Percentiles rank a stretch among this genome's conserved stretches.
These are phyloP conservation scores for Prunus mira DNA, from an alignment of 306 rosid species.

Conservation along the genomic window DNA sequence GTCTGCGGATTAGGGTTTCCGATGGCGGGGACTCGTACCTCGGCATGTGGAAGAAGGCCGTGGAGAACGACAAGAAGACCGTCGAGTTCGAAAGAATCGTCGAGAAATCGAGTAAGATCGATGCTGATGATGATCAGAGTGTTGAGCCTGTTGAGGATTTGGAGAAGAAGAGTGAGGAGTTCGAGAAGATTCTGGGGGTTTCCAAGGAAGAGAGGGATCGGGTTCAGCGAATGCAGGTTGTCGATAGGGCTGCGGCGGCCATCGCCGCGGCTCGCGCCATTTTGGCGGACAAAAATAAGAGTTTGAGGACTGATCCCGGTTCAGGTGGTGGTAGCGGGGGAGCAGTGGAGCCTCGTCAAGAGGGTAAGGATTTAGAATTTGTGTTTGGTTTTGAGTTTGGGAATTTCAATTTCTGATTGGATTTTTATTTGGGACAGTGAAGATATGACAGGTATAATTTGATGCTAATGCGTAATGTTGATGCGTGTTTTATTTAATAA, in stretches of 20 bases:
- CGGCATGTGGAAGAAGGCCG: constrained; percentile 85
- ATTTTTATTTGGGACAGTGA: background rate
- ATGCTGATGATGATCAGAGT: background rate
- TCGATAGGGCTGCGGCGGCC: constrained; percentile 93
- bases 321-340: background rate
- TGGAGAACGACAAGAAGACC: constrained; percentile 52
- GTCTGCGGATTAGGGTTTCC: constrained; percentile 28
- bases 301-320: background rate
- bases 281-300: constrained; percentile 25
- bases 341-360: constrained; percentile 3
- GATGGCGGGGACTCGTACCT: constrained; percentile 55
- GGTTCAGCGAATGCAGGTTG: constrained; percentile 75
- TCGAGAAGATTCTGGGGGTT: constrained; percentile 69
- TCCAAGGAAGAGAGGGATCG: constrained; percentile 74
- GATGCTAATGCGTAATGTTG: background rate
- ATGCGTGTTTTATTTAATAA: background rate
- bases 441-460: background rate
- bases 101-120: constrained; percentile 13
- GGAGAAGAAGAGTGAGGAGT: constrained; percentile 66
- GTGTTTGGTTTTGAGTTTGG: background rate
- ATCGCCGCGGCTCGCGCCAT: constrained; percentile 69
- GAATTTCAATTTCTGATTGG: background rate
- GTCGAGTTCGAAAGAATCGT: constrained; percentile 51
- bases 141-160: constrained; percentile 19
- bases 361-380: constrained; percentile 28